These are phyloP conservation scores for Neckera pumila DNA, from an alignment of 225 moss, liverwort and hornwort genomes.

Conservation along the genomic window DNA sequence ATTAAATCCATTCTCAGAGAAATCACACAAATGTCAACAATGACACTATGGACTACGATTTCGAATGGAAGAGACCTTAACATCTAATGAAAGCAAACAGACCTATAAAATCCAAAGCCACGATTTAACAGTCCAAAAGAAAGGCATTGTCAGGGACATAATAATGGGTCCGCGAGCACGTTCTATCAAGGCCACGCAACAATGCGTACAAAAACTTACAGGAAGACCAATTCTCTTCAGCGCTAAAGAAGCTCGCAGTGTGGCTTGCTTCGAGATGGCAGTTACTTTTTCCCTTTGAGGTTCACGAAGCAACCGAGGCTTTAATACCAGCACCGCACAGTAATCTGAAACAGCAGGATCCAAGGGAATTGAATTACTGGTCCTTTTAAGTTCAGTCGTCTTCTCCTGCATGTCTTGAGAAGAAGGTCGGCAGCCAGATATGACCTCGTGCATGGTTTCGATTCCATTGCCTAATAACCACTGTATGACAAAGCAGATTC, in stretches of 20 bases:
- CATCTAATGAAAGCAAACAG: background rate
- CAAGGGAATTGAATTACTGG: constrained; percentile 35
- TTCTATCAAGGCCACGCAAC: background rate
- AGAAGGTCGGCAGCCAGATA: constrained; percentile 17
- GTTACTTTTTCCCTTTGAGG: constrained; percentile 28
- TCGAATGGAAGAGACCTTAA: background rate
- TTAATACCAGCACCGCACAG: constrained; percentile 61
- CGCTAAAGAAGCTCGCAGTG: constrained; percentile 56
- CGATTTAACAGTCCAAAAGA: background rate
- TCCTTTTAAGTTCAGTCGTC: background rate
- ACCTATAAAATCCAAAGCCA: background rate
- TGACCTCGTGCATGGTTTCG: constrained; percentile 67
- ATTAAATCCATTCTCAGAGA: background rate
- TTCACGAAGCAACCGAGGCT: constrained; percentile 64
- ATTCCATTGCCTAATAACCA: constrained; percentile 84
- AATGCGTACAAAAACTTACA: constrained; percentile 40
- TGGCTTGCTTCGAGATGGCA: constrained; percentile 42
- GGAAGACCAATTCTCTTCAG: constrained; percentile 65
- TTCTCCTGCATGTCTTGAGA: constrained; percentile 1
- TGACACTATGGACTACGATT: background rate
- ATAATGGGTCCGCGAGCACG: background rate
- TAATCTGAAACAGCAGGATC: constrained; percentile 73
- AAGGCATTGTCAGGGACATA: background rate
- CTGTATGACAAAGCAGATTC: constrained; percentile 30
- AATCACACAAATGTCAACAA: background rate